A percentile compares a stretch with the other conserved stretches of the same genome.
Evolutionary conservation across 1,284 basidiomycete species (phyloP).

Genomic region (Malassezia psittaci): DNA sequence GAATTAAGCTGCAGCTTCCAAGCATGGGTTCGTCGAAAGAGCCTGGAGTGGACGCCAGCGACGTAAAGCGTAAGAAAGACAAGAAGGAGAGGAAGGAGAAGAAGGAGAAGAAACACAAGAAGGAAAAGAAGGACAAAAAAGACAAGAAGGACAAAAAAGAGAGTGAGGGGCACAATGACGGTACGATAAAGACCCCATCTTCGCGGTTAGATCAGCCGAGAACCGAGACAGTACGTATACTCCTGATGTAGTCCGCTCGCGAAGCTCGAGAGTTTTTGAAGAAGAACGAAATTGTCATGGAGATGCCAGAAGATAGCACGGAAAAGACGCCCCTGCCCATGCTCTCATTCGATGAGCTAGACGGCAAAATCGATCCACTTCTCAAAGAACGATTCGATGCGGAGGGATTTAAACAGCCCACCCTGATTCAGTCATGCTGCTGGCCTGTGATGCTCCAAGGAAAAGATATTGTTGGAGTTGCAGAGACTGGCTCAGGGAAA

Average conservation of each 20-base stretch:
- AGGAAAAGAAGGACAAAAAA: background rate
- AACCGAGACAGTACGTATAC: background rate
- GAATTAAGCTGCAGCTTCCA: conserved; percentile 1
- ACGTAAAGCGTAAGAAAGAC: background rate
- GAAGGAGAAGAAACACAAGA: background rate
- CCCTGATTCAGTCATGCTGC: conserved; percentile 88
- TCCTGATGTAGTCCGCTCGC: conserved; percentile 33
- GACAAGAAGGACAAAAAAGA: conserved; percentile 1
- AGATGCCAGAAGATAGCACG: conserved; percentile 49
- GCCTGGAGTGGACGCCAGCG: background rate
- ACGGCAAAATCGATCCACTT: conserved; percentile 58
- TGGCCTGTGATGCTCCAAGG: conserved; percentile 81
- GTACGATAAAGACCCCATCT: background rate
- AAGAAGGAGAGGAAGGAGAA: conserved; percentile 7
- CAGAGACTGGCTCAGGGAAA: conserved; percentile 85
- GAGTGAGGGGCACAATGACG: background rate
- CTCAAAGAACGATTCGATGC: conserved; percentile 55
- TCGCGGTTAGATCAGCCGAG: no score
- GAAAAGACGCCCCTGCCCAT: conserved; percentile 54
- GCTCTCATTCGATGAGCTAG: conserved; percentile 64
- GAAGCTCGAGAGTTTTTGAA: conserved; percentile 40
- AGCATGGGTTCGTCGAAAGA: background rate
- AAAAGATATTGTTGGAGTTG: conserved; percentile 85
- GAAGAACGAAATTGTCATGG: conserved; percentile 44
- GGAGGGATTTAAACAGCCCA: conserved; percentile 69